Base-by-base conservation (phyloP, 257 asterid genomes). In the Nicotiana tomentosiformis region DNA sequence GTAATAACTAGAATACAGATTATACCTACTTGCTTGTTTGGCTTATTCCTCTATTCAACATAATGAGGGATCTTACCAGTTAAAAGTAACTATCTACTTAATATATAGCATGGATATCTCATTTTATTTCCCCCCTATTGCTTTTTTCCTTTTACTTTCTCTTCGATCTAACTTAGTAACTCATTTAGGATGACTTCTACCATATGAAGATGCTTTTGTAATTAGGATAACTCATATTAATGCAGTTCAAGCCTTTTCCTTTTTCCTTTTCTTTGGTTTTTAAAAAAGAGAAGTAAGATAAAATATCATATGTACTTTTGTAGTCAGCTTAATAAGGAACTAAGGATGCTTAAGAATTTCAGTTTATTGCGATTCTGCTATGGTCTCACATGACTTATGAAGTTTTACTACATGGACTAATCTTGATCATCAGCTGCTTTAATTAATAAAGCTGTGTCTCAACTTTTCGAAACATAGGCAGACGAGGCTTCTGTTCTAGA, bases 401-500 rank as follows among this genome's bases (percentile, higher is more conserved):
- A 66, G 83, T 68, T 57, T 53, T 61, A 39, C 43, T 23, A 46
- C 60, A 16, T 51, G 80, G 46, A 51, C 5, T 23, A 74, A 51
- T 76, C 64, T 51, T 76, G 64, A 49, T 76, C 37, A 14, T 26
- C 43, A 76, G 80, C 26, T 29, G 53, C 29, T 51, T 26, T 26
- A 51, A 26, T 15, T 76, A 70, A 33, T 77, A 49, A 67, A 30
- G 74, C n/a, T 74, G 66, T 12, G n/a, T 66, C 78, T 49, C 9
- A 37, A 66, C 66, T 66, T 56, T 10, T 81, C 66, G 33, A 88
- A 86, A 55, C 68, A 12, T 82, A 91, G 97, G 91, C 88, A 81
- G 77, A 93, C 66, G 90, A 93, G 78, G 97, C 95, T 78, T 85
- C 96, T 88, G 83, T 91, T 76, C 95, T 96, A 26, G 97, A 96